These are phyloP conservation scores for Laetiporus sulphureus DNA, from an alignment of 1,284 basidiomycete species.

Conservation along the genomic window DNA sequence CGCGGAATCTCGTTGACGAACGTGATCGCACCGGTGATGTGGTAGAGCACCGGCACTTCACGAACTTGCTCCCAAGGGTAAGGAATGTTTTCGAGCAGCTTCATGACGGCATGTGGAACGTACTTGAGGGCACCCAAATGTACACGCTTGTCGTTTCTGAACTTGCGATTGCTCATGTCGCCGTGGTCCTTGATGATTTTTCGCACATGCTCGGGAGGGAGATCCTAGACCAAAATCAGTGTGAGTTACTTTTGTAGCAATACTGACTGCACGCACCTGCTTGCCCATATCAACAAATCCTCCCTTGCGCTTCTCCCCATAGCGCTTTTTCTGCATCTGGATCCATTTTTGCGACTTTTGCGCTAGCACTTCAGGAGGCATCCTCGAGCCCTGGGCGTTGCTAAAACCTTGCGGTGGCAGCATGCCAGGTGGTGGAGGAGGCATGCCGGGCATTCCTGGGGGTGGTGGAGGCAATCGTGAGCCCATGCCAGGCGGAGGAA, in stretches of 20 bases:
- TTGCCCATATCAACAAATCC: slow-evolving; percentile 92
- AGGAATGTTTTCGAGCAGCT: slow-evolving; percentile 97
- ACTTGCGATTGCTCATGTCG: slow-evolving; percentile 95
- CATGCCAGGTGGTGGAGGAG: slow-evolving; percentile 11
- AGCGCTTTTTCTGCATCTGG: slow-evolving; percentile 88
- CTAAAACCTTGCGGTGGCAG: slow-evolving; percentile 16
- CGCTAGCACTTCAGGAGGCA: slow-evolving; percentile 73
- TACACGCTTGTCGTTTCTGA: slow-evolving; percentile 98
- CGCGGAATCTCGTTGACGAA: slow-evolving; percentile 99
- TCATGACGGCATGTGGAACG: slow-evolving; percentile 99
- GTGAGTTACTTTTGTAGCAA: slow-evolving; percentile 4
- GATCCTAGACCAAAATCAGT: slow-evolving; percentile 45
- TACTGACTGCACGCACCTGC: slow-evolving; percentile 64
- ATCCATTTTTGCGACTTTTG: slow-evolving; percentile 93
- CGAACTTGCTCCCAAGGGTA: slow-evolving; percentile 99
- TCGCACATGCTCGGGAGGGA: slow-evolving; percentile 90
- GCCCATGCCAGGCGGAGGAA: slow-evolving; percentile 44
- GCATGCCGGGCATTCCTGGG: slow-evolving; percentile 33
- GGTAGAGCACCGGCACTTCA: slow-evolving; percentile 94
- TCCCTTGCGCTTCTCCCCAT: slow-evolving; percentile 83
- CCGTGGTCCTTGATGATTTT: slow-evolving; percentile 99
- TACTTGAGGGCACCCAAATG: slow-evolving; percentile 98
- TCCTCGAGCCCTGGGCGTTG: slow-evolving; percentile 46
- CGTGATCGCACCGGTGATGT: slow-evolving; percentile 99
- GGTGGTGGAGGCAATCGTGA: slow-evolving; percentile 51